These are phyloP conservation scores for Citropsis articulata DNA, from an alignment of 345 rosid species.

Conservation along the genomic window DNA sequence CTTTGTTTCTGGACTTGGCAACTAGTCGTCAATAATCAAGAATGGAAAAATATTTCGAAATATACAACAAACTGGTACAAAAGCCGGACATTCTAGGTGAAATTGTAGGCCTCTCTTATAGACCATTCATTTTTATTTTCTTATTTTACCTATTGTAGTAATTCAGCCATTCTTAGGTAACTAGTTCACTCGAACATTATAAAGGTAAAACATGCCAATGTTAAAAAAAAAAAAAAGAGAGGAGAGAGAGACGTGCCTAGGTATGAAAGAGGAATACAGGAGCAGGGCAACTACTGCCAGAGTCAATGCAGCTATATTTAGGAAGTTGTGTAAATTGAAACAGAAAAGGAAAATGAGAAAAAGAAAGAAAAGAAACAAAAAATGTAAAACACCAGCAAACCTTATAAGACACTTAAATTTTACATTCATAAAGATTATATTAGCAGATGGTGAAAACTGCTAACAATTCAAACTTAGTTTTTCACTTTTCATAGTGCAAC, in stretches of 20 bases:
- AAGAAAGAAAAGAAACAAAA: background rate
- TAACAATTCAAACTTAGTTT: background rate
- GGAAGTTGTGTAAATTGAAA: background rate
- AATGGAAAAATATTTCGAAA: background rate
- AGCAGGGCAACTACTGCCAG: background rate
- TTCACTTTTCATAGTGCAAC: background rate
- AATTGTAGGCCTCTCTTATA: too few relatives aligned
- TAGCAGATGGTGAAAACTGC: background rate
- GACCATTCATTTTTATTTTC: too few relatives aligned
- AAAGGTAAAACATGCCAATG: background rate
- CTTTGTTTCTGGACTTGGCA: background rate
- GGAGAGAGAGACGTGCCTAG: too few relatives aligned
- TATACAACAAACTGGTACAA: background rate
- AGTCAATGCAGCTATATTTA: background rate
- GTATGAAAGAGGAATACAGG: background rate
- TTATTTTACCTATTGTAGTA: too few relatives aligned
- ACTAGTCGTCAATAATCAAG: background rate
- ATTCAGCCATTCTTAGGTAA: too few relatives aligned
- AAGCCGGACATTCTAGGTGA: background rate
- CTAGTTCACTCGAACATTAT: background rate
- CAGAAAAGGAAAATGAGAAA: background rate
- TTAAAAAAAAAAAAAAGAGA: background rate
- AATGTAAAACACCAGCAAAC: background rate
- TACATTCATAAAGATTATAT: background rate
- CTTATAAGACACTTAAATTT: background rate